Evolutionary conservation across 768 basidiomycete genomes (phyloP), one percentile per base, ranked within the genome.

Genomic region (Trametes punicea): DNA sequence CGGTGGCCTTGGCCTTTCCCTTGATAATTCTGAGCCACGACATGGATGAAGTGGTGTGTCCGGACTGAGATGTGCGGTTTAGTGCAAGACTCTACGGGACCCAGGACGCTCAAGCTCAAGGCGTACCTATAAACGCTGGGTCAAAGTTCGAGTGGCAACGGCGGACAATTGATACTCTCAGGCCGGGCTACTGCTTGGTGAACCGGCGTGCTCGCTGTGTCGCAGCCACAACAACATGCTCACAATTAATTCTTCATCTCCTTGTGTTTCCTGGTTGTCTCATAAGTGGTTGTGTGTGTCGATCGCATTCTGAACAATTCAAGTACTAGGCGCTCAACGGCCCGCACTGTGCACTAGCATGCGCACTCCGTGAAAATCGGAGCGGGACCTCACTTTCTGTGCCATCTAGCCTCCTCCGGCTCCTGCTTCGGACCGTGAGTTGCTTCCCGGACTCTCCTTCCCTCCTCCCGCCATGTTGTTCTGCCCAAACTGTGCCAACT

Each of bases 401-500:
- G 21, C 23, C 23, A 44, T 44, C n/a, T n/a, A 25, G 18, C 23
- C 8, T 25, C 13, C 9, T 9, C 16, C 21, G 23, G 11, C 42
- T 44, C 26, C 42, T 44, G 18, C 11, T 27, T 5, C 15, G 42
- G 4, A 15, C 16, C 20, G 42, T 13, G 4, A 13, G 8, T n/a
- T 38, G 36, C 36, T 9, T 18, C 11, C 30, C 34, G 13, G 18
- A 4, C 11, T 21, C 4, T 26, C 23, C 34, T 4, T 15, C 49
- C 11, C 18, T 2, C 13, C 1, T 18, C 1, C 11, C 3, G 26
- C 29, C 11, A 95, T 96, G 92, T 77, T 95, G 31, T 96, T 96
- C 77, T 98, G 96, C 69, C 96, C 96, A 27, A 91, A 87, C 50
- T 98, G 96, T 66, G 84, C 90, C 26, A 98, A 98, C 70, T 77